Evolutionary conservation across 192 early-diverging fungal genomes (phyloP), one percentile per base, ranked within the genome.

Genomic region (Neocallimastix lanati): DNA sequence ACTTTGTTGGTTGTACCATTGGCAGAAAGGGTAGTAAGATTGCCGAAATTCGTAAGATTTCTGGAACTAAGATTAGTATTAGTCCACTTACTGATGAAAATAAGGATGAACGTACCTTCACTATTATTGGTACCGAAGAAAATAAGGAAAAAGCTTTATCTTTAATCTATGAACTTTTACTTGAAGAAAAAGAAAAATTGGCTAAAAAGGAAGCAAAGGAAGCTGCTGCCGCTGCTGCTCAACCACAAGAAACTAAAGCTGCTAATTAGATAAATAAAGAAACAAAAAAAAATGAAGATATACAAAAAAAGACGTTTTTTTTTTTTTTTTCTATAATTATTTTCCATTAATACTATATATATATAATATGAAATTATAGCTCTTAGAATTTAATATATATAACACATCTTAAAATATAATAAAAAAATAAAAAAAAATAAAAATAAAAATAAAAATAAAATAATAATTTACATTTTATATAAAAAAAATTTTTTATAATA

Each of bases 21-120:
- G 97, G 97, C 36, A 94, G 94, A 81, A 91, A 92, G 83, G 96
- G 96, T 77, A 82, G 88, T 79, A 95, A 94, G 86, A 98, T 99
- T 84, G 96, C 95, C 87, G 93, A 96, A 82, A 94, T 99, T 77
- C 96, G 97, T 86, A 93, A 96, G 77, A 84, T 89, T 25, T 95
- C 94, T 25, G 90, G 92, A 35, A 93, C 93, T 14, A 92, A 92
- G 58, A 90, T 98, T 21, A 50, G 40, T 50, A 50, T 50, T 50
- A 50, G 40, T 50, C 40, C 40, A 50, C 16, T 50, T 16, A 50
- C 40, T 21, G 21, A 50, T 50, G 40, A 50, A 50, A 50, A 50
- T 14, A 38, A 38, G 37, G 37, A 38, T 14, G 40, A 50, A 50
- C 40, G 40, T 50, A 50, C 40, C 18, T 50, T 50, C 18, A 50